Conservation (phyloP, 441 rosid species). For the Pelargonium fulgidum region DNA sequence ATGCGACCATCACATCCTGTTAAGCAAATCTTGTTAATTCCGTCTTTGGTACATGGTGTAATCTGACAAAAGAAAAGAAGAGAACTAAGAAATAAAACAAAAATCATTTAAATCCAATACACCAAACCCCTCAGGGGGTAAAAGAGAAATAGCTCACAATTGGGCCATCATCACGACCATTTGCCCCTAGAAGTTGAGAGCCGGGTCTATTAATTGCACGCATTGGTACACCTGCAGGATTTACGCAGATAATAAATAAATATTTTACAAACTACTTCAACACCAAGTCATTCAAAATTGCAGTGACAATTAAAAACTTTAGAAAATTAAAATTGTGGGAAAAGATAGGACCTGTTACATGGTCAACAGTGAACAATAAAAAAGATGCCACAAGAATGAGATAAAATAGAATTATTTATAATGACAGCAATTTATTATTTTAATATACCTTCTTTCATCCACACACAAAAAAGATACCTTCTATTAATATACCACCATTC, state of each 20-base stretch:
- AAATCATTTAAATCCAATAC: not conserved
- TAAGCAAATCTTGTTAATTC: slow-evolving; percentile 67
- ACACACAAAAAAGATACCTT: not conserved
- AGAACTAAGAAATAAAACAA: not conserved
- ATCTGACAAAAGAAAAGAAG: slow-evolving; percentile 45
- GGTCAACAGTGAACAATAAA: slow-evolving; percentile 1
- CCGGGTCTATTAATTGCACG: slow-evolving; percentile 87
- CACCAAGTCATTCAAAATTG: not conserved
- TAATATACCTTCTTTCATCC: not conserved
- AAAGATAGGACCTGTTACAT: slow-evolving; percentile 13
- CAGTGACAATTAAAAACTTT: not conserved
- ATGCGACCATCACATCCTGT: slow-evolving; percentile 68
- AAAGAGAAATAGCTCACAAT: slow-evolving; percentile 50
- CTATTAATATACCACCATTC: no score
- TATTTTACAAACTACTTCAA: not conserved
- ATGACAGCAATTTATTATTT: not conserved
- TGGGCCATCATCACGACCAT: slow-evolving; percentile 98
- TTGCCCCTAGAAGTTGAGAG: slow-evolving; percentile 77
- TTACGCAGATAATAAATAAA: slow-evolving; percentile 13
- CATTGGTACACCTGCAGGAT: slow-evolving; percentile 46
- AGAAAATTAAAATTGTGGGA: not conserved
- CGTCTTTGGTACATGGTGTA: slow-evolving; percentile 62
- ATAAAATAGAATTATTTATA: no score
- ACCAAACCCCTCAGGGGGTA: slow-evolving; percentile 10
- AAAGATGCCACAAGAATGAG: not conserved